Evolutionary conservation across 768 basidiomycete genomes (phyloP).

Genomic region (Leccinellum luteum): DNA sequence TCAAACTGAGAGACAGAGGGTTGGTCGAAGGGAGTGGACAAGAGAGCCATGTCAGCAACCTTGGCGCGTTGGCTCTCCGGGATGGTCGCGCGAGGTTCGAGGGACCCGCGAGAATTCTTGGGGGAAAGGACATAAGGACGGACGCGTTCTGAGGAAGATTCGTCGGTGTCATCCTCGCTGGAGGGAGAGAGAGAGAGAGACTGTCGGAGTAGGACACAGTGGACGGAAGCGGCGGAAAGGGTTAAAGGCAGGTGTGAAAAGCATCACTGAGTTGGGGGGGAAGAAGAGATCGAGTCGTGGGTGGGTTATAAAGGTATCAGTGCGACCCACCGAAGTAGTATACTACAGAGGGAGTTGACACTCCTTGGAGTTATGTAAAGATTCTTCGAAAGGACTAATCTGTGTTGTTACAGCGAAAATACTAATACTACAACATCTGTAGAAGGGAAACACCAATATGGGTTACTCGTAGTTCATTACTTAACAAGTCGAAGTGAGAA

Average conservation of each 20-base stretch:
- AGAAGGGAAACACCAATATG: too few relatives aligned
- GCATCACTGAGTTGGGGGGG: neutral
- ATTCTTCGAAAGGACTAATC: too few relatives aligned
- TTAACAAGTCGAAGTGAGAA: too few relatives aligned
- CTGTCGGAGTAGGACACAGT: conserved; percentile 1
- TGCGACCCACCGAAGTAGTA: too few relatives aligned
- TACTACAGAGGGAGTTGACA: conserved; percentile 4
- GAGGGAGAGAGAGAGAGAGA: neutral
- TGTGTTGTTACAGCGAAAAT: too few relatives aligned
- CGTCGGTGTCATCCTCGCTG: conserved; percentile 26
- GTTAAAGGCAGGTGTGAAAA: conserved; percentile 4
- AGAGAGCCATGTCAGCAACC: neutral
- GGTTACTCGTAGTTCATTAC: too few relatives aligned
- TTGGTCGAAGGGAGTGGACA: neutral
- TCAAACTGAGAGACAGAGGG: neutral
- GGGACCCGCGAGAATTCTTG: conserved; percentile 1
- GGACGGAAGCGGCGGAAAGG: conserved; percentile 26
- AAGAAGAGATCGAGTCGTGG: conserved; percentile 3
- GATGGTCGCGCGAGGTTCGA: neutral
- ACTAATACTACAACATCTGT: too few relatives aligned
- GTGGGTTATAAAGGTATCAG: conserved; percentile 11
- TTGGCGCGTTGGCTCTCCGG: neutral
- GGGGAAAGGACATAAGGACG: conserved; percentile 5
- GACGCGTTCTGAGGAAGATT: conserved; percentile 15
- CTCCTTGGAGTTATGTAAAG: neutral